Percentiles rank a stretch among this genome's conserved stretches.
phyloP scores from a whole-genome alignment of 257 asterid species.

The Solanum chiquidenum region DNA sequence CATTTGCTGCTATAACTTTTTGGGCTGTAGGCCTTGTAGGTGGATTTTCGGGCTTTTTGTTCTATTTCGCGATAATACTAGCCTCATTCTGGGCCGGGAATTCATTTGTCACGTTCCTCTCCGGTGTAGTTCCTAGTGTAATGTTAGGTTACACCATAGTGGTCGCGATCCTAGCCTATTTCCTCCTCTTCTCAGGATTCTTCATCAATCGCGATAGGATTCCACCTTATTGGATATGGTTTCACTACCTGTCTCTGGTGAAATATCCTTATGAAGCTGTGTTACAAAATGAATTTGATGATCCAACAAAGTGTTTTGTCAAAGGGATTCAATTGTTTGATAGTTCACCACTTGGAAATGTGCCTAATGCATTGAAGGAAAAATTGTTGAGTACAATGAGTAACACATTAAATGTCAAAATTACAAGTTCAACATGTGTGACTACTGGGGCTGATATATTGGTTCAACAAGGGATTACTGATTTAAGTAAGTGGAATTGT shows the following conservation, averaged over 20 bases:
- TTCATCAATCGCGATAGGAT: slow-evolving; percentile 68
- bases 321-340: slow-evolving; percentile 68
- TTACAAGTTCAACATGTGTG: slow-evolving; percentile 52
- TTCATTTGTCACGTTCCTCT: slow-evolving; percentile 67
- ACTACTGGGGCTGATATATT: slow-evolving; percentile 68
- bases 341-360: slow-evolving; percentile 38
- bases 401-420: slow-evolving; percentile 39
- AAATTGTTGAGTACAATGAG: slow-evolving; percentile 49
- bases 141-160: slow-evolving; percentile 76
- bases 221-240: slow-evolving; percentile 85
- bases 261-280: slow-evolving; percentile 83
- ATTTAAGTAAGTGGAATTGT: slow-evolving; percentile 52
- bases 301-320: slow-evolving; percentile 50
- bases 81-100: slow-evolving; percentile 83
- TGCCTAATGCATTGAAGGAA: slow-evolving; percentile 40
- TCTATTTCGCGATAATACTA: slow-evolving; percentile 42
- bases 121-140: slow-evolving; percentile 71
- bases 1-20: slow-evolving; percentile 51
- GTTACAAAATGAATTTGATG: slow-evolving; percentile 52
- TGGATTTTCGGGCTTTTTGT: slow-evolving; percentile 33
- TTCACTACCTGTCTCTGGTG: slow-evolving; percentile 61
- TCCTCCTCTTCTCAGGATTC: slow-evolving; percentile 69
- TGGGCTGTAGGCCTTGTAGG: slow-evolving; percentile 75
- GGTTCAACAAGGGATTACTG: slow-evolving; percentile 68
- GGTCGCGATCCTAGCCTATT: slow-evolving; percentile 61